Conservation (phyloP, 192 early-diverging fungal species). For the Coemansia sp. region DNA sequence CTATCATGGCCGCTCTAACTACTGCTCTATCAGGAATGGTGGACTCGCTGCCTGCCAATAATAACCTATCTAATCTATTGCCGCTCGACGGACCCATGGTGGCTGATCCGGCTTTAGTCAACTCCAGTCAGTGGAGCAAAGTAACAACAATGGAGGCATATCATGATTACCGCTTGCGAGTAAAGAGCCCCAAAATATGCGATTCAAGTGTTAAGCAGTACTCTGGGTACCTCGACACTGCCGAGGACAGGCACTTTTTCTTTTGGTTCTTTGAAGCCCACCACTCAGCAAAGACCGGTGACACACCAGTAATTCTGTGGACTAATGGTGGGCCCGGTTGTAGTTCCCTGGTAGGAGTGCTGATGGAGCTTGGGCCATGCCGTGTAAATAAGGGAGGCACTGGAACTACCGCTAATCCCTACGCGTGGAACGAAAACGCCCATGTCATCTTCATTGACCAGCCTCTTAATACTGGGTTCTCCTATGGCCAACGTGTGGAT, state of each 20-base stretch:
- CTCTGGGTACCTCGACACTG: constrained; percentile 73
- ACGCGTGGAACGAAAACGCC: constrained; percentile 90
- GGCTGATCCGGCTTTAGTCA: constrained; percentile 6
- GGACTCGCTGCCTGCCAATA: background rate
- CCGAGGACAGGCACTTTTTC: constrained; percentile 75
- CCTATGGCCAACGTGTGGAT: constrained; percentile 70
- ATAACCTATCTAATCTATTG: background rate
- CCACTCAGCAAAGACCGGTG: constrained; percentile 52
- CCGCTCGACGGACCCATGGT: background rate
- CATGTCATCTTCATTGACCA: constrained; percentile 85
- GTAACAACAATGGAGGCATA: constrained; percentile 55
- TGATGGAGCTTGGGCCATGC: constrained; percentile 89
- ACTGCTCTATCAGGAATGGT: background rate
- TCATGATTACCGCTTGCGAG: constrained; percentile 69
- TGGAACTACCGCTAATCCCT: constrained; percentile 62
- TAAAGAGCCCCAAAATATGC: constrained; percentile 77
- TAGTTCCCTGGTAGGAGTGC: constrained; percentile 69
- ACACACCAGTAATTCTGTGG: constrained; percentile 77
- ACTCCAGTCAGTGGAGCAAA: constrained; percentile 22
- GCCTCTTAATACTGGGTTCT: constrained; percentile 90
- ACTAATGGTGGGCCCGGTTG: constrained; percentile 88
- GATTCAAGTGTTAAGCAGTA: constrained; percentile 86
- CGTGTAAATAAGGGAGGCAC: constrained; percentile 74
- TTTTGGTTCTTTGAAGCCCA: constrained; percentile 98
- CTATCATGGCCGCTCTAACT: background rate